These are phyloP conservation scores for Leccinellum luteum DNA, from an alignment of 768 basidiomycete genomes.

Conservation along the genomic window DNA sequence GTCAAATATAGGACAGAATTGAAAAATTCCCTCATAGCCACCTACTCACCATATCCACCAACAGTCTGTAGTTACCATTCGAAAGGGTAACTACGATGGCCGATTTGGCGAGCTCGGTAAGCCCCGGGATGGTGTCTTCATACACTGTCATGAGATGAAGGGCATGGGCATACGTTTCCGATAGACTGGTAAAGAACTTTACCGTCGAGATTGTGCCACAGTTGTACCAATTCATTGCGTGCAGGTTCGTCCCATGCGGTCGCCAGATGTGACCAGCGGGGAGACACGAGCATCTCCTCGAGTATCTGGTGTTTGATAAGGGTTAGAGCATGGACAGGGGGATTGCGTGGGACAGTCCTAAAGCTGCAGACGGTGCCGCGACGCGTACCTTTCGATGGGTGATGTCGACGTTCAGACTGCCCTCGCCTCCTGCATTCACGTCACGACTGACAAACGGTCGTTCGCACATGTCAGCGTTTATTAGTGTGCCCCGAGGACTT, in stretches of 20 bases:
- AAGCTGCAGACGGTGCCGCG: background rate
- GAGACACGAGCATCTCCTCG: constrained; percentile 48
- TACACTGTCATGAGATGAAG: constrained; percentile 44
- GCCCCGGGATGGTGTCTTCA: constrained; percentile 50
- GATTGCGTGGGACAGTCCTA: background rate
- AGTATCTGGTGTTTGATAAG: no score
- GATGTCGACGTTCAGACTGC: constrained; percentile 50
- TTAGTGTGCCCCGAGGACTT: background rate
- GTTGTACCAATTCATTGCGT: constrained; percentile 43
- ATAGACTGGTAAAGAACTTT: background rate
- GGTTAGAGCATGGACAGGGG: background rate
- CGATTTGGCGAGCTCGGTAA: constrained; percentile 50
- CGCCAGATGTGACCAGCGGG: constrained; percentile 52
- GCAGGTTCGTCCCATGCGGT: constrained; percentile 41
- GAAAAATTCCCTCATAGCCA: background rate
- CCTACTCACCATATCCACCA: constrained; percentile 54
- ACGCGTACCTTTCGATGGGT: constrained; percentile 52
- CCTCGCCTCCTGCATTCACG: constrained; percentile 45
- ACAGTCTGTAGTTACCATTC: constrained; percentile 60
- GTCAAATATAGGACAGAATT: background rate
- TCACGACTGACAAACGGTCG: constrained; percentile 30
- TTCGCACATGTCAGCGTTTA: background rate
- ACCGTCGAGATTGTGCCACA: constrained; percentile 65
- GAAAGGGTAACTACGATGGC: constrained; percentile 53
- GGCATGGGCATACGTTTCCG: background rate